These are phyloP conservation scores for Coemansia sp. DNA, from an alignment of 192 early-diverging fungal species.

Conservation along the genomic window DNA sequence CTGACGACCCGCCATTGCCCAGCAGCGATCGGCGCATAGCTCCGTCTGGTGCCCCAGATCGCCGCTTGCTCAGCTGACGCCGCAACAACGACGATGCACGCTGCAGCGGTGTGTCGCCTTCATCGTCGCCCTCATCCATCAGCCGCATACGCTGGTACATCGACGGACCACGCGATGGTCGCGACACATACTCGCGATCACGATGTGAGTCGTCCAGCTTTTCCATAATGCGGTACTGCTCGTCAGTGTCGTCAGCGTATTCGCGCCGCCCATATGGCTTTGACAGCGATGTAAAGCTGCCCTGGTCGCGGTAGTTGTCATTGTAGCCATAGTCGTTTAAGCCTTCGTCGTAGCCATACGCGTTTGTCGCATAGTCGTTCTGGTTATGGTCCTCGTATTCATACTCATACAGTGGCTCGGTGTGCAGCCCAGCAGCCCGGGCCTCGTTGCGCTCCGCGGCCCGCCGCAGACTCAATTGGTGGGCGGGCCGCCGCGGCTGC, in stretches of 20 bases:
- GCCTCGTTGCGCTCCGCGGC: slow-evolving; percentile 37
- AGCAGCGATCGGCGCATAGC: slow-evolving; percentile 38
- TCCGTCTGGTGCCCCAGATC: slow-evolving; percentile 26
- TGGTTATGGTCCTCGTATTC: too few relatives aligned
- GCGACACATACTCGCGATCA: slow-evolving; percentile 46
- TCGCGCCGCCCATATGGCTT: slow-evolving; percentile 30
- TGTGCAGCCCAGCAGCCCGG: slow-evolving; percentile 5
- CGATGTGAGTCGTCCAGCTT: slow-evolving; percentile 46
- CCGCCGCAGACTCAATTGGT: slow-evolving; percentile 44
- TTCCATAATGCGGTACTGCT: slow-evolving; percentile 42
- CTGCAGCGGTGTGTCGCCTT: slow-evolving; percentile 41
- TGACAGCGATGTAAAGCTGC: slow-evolving; percentile 34
- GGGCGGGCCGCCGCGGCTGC: slow-evolving; percentile 36
- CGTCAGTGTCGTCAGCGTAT: slow-evolving; percentile 3
- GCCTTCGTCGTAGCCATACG: slow-evolving; percentile 22
- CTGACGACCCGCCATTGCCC: slow-evolving; percentile 13
- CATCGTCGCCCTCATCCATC: slow-evolving; percentile 39
- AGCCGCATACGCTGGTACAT: slow-evolving; percentile 54
- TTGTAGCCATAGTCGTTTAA: slow-evolving; percentile 29
- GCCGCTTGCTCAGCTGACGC: slow-evolving; percentile 54
- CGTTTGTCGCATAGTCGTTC: too few relatives aligned
- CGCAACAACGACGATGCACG: slow-evolving; percentile 36
- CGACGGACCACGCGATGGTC: slow-evolving; percentile 48
- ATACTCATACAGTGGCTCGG: too few relatives aligned
- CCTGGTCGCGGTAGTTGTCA: slow-evolving; percentile 27